phyloP scores from a whole-genome alignment of 2,329 filamentous ascomycete species.

The Akanthomyces lecanii region DNA sequence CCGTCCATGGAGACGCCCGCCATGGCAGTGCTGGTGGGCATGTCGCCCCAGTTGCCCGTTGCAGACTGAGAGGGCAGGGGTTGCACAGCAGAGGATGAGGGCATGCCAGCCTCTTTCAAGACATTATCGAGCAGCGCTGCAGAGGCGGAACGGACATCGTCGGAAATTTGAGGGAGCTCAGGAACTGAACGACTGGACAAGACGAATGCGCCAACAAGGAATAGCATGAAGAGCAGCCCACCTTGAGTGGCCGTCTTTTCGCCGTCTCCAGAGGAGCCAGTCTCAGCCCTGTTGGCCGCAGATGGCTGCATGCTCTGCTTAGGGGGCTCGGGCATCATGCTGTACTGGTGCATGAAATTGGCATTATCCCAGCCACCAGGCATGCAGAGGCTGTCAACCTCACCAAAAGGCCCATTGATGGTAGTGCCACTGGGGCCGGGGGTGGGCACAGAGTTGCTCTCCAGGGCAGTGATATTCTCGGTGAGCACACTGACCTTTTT shows the following conservation, averaged over 20 bases:
- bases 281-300: conserved; percentile 47
- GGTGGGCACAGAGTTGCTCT: conserved; percentile 47
- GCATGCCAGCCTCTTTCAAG: conserved; percentile 72
- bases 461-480: conserved; percentile 66
- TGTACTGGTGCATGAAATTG: conserved; percentile 66
- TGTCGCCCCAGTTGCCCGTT: conserved; percentile 46
- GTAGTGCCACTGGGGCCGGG: conserved; percentile 50
- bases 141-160: conserved; percentile 75
- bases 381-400: conserved; percentile 82
- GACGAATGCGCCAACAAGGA: conserved; percentile 94
- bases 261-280: conserved; percentile 32
- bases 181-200: conserved; percentile 76
- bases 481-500: conserved; percentile 86
- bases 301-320: conserved; percentile 57
- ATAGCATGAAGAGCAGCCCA: conserved; percentile 85
- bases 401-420: conserved; percentile 68
- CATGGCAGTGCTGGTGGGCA: conserved; percentile 41
- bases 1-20: conserved; percentile 33
- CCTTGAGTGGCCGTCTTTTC: conserved; percentile 71
- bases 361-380: conserved; percentile 76
- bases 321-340: conserved; percentile 54
- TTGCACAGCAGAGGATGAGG: conserved; percentile 38
- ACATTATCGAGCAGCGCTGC: conserved; percentile 75
- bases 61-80: conserved; percentile 46
- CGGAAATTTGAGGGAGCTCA: conserved; percentile 71